Base-by-base conservation (phyloP, 2,329 filamentous ascomycete genomes). In the Aureobasidium sp. region DNA sequence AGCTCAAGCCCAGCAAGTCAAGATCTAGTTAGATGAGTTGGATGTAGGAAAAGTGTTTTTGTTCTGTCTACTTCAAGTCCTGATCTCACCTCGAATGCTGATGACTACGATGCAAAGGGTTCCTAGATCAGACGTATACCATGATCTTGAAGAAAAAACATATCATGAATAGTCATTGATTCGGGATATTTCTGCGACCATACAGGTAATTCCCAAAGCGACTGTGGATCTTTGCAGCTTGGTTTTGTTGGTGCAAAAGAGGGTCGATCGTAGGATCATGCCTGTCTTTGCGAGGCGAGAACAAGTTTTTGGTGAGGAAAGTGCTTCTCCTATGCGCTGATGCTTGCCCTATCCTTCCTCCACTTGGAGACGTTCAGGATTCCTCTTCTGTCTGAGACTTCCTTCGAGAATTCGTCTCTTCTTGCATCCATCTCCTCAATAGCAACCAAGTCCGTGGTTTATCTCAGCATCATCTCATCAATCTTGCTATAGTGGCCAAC, bases 1-100 rank as follows among this genome's bases (percentile, higher is more conserved):
- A 68, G 64, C 62, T 68, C 39, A 73, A 72, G 67, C 33, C 57
- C 24, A 50, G 24, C 39, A 60, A 50, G 69, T 59, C 60, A 5
- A 47, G 42, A 48, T 17, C 29, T 17, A 48, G 31, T 19, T 48
- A 58, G 17, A 54, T 31, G 42, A 24, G 22, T 14, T 17, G 27
- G 49, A 40, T 53, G 17, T 53, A 53, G 12, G 40, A 53, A 40
- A 53, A 40, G 49, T 40, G 11, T 40, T 22, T 37, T 40, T 29
- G 45, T 48, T 48, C 15, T 48, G 14, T 48, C 7, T 29, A 29
- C 15, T 4, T n/a, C n/a, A n/a, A n/a, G n/a, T n/a, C n/a, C n/a
- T n/a, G n/a, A n/a, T n/a, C n/a, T n/a, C n/a, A n/a, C n/a, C n/a
- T n/a, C 11, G 9, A n/a, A 11, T n/a, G 24, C 45, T 48, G 6